These are phyloP conservation scores for Phytophthora sojae DNA, from an alignment of 352 stramenopile genomes.

Conservation along the genomic window DNA sequence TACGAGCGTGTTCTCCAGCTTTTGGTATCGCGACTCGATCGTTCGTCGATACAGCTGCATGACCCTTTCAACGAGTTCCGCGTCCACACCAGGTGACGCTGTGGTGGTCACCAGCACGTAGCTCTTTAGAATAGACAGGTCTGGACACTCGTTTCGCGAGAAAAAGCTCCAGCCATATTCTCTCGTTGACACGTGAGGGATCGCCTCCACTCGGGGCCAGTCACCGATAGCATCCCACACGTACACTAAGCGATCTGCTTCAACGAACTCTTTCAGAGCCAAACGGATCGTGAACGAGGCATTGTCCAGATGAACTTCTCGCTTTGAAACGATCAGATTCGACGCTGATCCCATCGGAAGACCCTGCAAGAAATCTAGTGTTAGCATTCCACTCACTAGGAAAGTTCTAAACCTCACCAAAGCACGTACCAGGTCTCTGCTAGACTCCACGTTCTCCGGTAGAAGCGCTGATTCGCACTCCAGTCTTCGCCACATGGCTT, in stretches of 20 bases:
- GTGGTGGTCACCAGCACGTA: conserved; percentile 21
- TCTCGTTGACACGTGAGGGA: conserved; percentile 17
- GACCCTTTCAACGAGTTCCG: conserved; percentile 15
- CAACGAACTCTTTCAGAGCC: conserved; percentile 23
- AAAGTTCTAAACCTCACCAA: neutral
- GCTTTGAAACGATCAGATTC: conserved; percentile 28
- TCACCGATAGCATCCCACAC: conserved; percentile 29
- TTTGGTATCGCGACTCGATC: conserved; percentile 30
- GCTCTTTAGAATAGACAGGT: conserved; percentile 17
- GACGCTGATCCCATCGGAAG: conserved; percentile 20
- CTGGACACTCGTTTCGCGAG: neutral
- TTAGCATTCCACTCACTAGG: neutral
- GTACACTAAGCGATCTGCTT: conserved; percentile 29
- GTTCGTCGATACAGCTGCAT: conserved; percentile 34
- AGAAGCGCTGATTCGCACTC: conserved; percentile 28
- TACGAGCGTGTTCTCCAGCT: conserved; percentile 31
- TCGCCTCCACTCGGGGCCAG: conserved; percentile 8
- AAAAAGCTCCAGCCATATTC: conserved; percentile 24
- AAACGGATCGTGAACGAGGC: conserved; percentile 23
- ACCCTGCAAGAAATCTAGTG: conserved; percentile 2
- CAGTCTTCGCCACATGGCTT: conserved; percentile 26
- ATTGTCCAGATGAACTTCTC: conserved; percentile 14
- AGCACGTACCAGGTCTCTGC: conserved; percentile 19
- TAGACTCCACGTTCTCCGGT: conserved; percentile 11
- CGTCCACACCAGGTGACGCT: conserved; percentile 1